A percentile compares a stretch with the other conserved stretches of the same genome.
phyloP scores from a whole-genome alignment of 768 basidiomycete genomes.

The Suillus discolor region DNA sequence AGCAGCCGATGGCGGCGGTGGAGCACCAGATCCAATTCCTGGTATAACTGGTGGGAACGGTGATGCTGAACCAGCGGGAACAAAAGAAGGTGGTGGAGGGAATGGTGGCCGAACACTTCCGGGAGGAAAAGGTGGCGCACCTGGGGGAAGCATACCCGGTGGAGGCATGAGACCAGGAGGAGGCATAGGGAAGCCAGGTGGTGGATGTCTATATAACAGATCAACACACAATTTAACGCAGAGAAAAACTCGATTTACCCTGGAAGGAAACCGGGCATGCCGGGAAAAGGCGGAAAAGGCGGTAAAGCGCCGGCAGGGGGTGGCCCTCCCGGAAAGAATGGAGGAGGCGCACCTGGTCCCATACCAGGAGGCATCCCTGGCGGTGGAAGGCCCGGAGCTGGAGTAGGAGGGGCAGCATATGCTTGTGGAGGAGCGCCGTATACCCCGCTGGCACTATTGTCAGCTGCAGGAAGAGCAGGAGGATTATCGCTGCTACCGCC shows the following conservation, averaged over 20 bases:
- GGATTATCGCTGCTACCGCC: conserved; percentile 49
- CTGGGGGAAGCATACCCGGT: conserved; percentile 40
- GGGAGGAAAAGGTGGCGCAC: conserved; percentile 39
- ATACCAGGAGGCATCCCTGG: conserved; percentile 39
- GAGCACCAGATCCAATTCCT: conserved; percentile 16
- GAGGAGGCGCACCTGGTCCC: conserved; percentile 47
- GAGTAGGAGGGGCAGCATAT: conserved; percentile 51
- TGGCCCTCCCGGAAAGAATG: conserved; percentile 39
- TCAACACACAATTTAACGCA: conserved; percentile 17
- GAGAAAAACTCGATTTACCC: conserved; percentile 44
- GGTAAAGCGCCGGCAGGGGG: conserved; percentile 43
- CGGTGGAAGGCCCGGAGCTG: conserved; percentile 28
- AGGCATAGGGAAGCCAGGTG: conserved; percentile 56
- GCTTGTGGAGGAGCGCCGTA: conserved; percentile 77
- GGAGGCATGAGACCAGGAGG: conserved; percentile 41
- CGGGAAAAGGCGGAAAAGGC: conserved; percentile 44
- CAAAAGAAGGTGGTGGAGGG: conserved; percentile 39
- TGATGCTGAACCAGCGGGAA: conserved; percentile 30
- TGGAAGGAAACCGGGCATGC: conserved; percentile 55
- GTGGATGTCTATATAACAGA: conserved; percentile 41
- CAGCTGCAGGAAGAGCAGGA: conserved; percentile 37
- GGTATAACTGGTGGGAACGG: conserved; percentile 31
- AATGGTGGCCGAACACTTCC: conserved; percentile 38
- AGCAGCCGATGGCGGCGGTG: conserved; percentile 13
- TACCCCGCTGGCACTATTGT: conserved; percentile 55